These are phyloP conservation scores for Cutaneotrichosporon arboriforme DNA, from an alignment of 1,284 basidiomycete species.

Conservation along the genomic window DNA sequence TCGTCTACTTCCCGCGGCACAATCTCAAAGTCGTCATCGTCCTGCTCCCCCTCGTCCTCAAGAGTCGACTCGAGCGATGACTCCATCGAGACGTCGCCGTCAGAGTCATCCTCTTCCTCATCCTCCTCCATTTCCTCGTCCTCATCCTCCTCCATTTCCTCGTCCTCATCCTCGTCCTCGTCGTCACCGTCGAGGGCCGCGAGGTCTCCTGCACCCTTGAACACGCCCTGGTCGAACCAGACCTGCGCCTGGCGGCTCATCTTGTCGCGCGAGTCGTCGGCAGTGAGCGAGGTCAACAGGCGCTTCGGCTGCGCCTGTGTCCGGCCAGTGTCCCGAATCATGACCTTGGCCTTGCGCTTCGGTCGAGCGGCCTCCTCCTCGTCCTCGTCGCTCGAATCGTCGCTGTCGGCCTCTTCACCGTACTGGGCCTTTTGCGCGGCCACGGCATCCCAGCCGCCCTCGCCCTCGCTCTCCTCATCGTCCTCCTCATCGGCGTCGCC, in stretches of 20 bases:
- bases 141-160: slow-evolving; percentile 45
- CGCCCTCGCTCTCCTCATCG: slow-evolving; percentile 52
- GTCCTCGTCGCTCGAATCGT: slow-evolving; percentile 36
- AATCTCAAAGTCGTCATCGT: slow-evolving; percentile 62
- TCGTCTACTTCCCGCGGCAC: slow-evolving; percentile 61
- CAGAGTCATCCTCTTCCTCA: slow-evolving; percentile 44
- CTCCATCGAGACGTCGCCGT: slow-evolving; percentile 36
- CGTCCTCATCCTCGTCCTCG: slow-evolving; percentile 50
- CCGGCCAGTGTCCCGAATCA: slow-evolving; percentile 7
- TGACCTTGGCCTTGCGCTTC: slow-evolving; percentile 15
- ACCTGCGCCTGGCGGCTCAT: slow-evolving; percentile 57
- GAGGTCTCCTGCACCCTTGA: slow-evolving; percentile 65
- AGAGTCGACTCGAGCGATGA: slow-evolving; percentile 23
- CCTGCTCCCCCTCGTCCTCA: slow-evolving; percentile 22
- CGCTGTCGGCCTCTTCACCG: slow-evolving; percentile 54
- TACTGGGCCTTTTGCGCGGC: slow-evolving; percentile 59
- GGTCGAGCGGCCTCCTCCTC: slow-evolving; percentile 19
- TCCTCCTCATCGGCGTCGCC: slow-evolving; percentile 53
- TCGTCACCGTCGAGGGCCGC: slow-evolving; percentile 52
- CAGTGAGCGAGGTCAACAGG: slow-evolving; percentile 36
- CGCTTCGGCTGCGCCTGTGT: slow-evolving; percentile 41
- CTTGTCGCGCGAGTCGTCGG: slow-evolving; percentile 38
- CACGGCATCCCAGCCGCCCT: slow-evolving; percentile 71
- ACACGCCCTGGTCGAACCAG: slow-evolving; percentile 96
- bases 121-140: slow-evolving; percentile 42